Percentiles rank a stretch among this genome's conserved stretches.
Evolutionary conservation across 2,329 filamentous ascomycete species (phyloP).

Genomic region (Colletotrichum musae): DNA sequence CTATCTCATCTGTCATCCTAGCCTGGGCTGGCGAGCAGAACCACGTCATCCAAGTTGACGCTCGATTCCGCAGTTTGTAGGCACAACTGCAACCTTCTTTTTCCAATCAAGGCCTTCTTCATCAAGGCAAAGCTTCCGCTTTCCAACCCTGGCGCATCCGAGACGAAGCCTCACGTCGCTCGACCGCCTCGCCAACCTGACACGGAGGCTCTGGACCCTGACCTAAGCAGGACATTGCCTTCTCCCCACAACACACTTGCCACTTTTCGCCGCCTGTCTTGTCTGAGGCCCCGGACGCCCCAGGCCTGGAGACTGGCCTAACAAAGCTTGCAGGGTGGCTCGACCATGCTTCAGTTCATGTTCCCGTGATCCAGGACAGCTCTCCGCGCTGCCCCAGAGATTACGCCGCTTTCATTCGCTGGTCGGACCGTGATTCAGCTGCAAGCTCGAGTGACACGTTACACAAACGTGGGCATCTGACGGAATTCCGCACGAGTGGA

Average conservation of each 20-base stretch:
- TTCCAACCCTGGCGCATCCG: neutral
- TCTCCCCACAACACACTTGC: too few species aligned
- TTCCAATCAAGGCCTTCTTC: neutral
- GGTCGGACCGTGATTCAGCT: neutral
- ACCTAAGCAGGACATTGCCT: neutral
- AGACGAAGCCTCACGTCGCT: neutral
- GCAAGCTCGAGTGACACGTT: neutral
- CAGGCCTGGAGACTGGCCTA: neutral
- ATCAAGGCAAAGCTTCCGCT: conserved; percentile 4
- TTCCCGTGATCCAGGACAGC: conserved; percentile 1
- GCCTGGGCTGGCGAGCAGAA: neutral
- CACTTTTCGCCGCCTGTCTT: neutral
- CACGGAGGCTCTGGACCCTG: too few species aligned
- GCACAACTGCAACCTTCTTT: neutral
- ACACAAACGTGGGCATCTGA: neutral
- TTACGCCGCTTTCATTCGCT: neutral
- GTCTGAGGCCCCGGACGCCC: neutral
- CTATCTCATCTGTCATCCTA: conserved; percentile 5
- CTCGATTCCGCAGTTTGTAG: neutral
- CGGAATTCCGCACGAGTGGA: neutral
- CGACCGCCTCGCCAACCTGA: neutral
- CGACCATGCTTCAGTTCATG: neutral
- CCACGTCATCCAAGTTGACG: conserved; percentile 3
- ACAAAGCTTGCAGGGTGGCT: conserved; percentile 6
- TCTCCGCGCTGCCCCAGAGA: neutral